Percentiles rank a stretch among this genome's conserved stretches.
These are phyloP conservation scores for Kregervanrija delftensis DNA, from an alignment of 805 yeast species.

Conservation along the genomic window DNA sequence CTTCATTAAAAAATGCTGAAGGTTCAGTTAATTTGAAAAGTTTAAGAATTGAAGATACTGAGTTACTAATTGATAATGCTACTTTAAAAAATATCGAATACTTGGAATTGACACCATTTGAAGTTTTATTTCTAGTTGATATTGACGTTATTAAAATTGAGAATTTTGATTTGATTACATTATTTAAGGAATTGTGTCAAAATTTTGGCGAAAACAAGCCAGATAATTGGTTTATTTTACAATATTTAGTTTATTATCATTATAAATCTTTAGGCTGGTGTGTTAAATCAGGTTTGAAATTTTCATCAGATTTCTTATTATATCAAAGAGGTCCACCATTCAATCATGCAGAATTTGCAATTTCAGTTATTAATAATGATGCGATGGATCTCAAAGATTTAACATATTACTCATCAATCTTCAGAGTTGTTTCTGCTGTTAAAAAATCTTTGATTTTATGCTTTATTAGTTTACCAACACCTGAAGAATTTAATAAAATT, in stretches of 20 bases:
- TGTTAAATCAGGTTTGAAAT: slow-evolving; percentile 84
- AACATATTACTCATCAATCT: slow-evolving; percentile 60
- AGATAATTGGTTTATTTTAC: slow-evolving; percentile 37
- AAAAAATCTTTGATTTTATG: slow-evolving; percentile 67
- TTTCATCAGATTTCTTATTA: slow-evolving; percentile 78
- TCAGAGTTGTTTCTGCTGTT: slow-evolving; percentile 83
- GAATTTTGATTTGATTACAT: not conserved
- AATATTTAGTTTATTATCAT: slow-evolving; percentile 77
- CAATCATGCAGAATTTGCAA: slow-evolving; percentile 84
- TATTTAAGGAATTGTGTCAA: slow-evolving; percentile 12
- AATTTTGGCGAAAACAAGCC: slow-evolving; percentile 14
- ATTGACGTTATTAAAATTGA: slow-evolving; percentile 27
- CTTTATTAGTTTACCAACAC: slow-evolving; percentile 52
- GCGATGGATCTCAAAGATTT: slow-evolving; percentile 20
- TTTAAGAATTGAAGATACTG: slow-evolving; percentile 32
- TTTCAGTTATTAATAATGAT: slow-evolving; percentile 22
- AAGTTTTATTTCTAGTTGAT: slow-evolving; percentile 60
- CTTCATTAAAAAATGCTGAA: not conserved
- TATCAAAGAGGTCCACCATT: slow-evolving; percentile 94
- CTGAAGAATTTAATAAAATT: slow-evolving; percentile 22
- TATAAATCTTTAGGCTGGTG: slow-evolving; percentile 92
- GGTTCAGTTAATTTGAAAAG: not conserved
- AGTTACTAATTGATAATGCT: slow-evolving; percentile 23
- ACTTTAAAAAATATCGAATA: slow-evolving; percentile 31
- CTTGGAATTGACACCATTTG: slow-evolving; percentile 70